Percentiles rank a stretch among this genome's conserved stretches.
Evolutionary conservation across 352 stramenopile genomes (phyloP).

Genomic region (Peronospora belbahrii): DNA sequence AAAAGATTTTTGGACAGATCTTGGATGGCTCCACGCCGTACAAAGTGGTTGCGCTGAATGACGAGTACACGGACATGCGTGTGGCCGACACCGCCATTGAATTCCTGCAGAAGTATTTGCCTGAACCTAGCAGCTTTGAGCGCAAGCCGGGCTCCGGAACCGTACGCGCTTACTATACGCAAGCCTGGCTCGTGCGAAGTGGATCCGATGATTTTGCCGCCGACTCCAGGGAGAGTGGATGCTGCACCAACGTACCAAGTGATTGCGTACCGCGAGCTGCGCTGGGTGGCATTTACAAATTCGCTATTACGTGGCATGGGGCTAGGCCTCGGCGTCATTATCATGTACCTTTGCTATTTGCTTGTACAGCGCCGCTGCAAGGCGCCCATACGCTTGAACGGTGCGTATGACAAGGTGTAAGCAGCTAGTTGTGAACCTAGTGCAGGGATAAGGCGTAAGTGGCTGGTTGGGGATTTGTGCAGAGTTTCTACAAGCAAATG

Average conservation of each 20-base stretch:
- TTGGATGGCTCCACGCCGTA: conserved; percentile 53
- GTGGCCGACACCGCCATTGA: conserved; percentile 59
- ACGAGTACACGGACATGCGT: conserved; percentile 80
- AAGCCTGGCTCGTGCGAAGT: conserved; percentile 63
- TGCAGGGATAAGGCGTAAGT: too few relatives aligned
- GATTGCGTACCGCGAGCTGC: conserved; percentile 70
- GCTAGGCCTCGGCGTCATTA: conserved; percentile 67
- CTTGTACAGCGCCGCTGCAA: conserved; percentile 51
- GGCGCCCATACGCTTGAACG: conserved; percentile 23
- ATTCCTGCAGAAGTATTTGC: conserved; percentile 69
- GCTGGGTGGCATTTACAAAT: conserved; percentile 76
- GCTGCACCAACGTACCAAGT: conserved; percentile 69
- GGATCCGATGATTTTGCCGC: conserved; percentile 59
- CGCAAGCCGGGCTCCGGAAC: conserved; percentile 34
- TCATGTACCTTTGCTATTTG: conserved; percentile 78
- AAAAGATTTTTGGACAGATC: conserved; percentile 60
- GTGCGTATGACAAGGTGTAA: conserved; percentile 77
- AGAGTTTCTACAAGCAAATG: conserved; percentile 1
- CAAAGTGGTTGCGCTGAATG: conserved; percentile 80
- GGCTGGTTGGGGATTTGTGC: too few relatives aligned
- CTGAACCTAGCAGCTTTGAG: conserved; percentile 63
- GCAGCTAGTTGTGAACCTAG: conserved; percentile 6
- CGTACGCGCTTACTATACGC: conserved; percentile 46
- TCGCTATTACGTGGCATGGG: conserved; percentile 67
- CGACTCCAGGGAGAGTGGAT: conserved; percentile 54